Percentiles rank a stretch among this genome's conserved stretches.
phyloP scores from a whole-genome alignment of 2,329 filamentous ascomycete genomes.

The Penicillium sp. region DNA sequence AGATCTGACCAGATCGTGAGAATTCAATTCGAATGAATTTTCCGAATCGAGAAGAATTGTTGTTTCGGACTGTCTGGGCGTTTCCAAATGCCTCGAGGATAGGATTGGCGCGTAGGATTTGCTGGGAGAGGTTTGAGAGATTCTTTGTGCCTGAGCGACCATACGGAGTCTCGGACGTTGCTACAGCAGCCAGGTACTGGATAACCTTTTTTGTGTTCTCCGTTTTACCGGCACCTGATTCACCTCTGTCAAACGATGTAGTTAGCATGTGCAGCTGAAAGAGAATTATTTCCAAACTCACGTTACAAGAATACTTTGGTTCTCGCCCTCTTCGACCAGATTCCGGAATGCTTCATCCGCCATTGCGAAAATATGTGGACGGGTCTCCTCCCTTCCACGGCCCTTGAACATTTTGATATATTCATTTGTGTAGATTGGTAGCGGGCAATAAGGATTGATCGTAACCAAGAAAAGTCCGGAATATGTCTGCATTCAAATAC shows the following conservation, averaged over 20 bases:
- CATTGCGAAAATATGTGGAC: constrained; percentile 97
- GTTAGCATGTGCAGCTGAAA: background rate
- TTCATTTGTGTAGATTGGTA: constrained; percentile 95
- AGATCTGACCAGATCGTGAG: constrained; percentile 82
- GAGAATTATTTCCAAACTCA: constrained; percentile 38
- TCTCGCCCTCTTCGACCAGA: constrained; percentile 89
- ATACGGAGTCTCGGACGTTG: constrained; percentile 74
- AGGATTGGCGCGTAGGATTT: constrained; percentile 93
- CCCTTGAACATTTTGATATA: constrained; percentile 99
- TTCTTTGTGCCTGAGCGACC: constrained; percentile 64
- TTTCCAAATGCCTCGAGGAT: constrained; percentile 98
- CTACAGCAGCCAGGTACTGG: constrained; percentile 94
- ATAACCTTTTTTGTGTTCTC: constrained; percentile 99
- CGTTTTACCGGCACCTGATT: constrained; percentile 97
- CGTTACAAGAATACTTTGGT: constrained; percentile 97
- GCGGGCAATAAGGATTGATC: constrained; percentile 91
- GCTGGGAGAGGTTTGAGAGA: constrained; percentile 88
- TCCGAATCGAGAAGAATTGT: constrained; percentile 97
- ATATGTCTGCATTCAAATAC: constrained; percentile 68
- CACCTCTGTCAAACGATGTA: constrained; percentile 59
- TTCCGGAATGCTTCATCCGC: constrained; percentile 96
- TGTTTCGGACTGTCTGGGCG: constrained; percentile 95
- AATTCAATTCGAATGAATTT: constrained; percentile 99
- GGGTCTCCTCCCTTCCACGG: constrained; percentile 86
- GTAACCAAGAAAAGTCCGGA: constrained; percentile 96